These are phyloP conservation scores for Microsporum audouinii DNA, from an alignment of 2,329 filamentous ascomycete species.

Conservation along the genomic window DNA sequence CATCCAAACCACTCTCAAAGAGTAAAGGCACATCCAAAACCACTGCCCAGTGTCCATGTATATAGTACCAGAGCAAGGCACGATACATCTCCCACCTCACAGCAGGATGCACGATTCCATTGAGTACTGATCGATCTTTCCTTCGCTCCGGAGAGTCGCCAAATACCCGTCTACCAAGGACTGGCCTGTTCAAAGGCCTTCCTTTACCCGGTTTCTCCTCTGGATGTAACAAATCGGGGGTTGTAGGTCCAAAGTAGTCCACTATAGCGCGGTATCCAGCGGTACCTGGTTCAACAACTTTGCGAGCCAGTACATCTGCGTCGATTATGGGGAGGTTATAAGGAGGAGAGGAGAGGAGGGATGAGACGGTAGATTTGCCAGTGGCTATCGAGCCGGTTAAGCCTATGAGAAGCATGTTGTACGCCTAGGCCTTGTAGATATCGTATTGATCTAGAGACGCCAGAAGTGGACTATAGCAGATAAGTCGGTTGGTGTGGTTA, in stretches of 20 bases:
- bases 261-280: conserved; percentile 73
- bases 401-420: conserved; percentile 80
- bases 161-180: conserved; percentile 76
- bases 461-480: neutral
- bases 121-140: conserved; percentile 64
- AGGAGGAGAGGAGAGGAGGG: conserved; percentile 64
- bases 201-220: conserved; percentile 27
- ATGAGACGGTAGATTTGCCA: conserved; percentile 91
- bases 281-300: conserved; percentile 89
- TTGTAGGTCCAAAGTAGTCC: conserved; percentile 65
- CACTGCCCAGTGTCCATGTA: conserved; percentile 72
- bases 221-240: conserved; percentile 70
- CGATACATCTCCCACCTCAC: conserved; percentile 74
- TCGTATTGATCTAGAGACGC: neutral
- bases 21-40: conserved; percentile 85
- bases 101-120: conserved; percentile 84
- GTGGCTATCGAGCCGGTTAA: conserved; percentile 96
- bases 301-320: conserved; percentile 79
- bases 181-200: conserved; percentile 70
- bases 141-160: conserved; percentile 60
- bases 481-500: neutral
- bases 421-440: too few species aligned
- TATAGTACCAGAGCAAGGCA: conserved; percentile 59
- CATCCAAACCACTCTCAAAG: conserved; percentile 79
- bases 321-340: conserved; percentile 87